A percentile compares a stretch with the other conserved stretches of the same genome.
Evolutionary conservation across 257 asterid genomes (phyloP).

Genomic region (Solanum etuberosum): DNA sequence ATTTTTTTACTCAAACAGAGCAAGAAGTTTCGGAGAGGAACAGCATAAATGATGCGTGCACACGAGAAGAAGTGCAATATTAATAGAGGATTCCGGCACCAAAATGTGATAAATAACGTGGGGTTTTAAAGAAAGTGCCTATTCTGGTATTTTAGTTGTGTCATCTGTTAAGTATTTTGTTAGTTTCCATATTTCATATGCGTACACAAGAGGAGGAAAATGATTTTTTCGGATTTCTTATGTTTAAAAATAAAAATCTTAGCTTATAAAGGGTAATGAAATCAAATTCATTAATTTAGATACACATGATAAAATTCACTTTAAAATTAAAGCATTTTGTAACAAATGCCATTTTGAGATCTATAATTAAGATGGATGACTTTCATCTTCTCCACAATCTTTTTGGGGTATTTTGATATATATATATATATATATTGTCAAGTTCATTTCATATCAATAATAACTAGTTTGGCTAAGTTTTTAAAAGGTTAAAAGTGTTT

Average conservation of each 20-base stretch:
- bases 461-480: too few species aligned
- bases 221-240: background rate
- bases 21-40: background rate
- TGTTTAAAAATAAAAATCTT: too few species aligned
- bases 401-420: too few species aligned
- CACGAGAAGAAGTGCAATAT: background rate
- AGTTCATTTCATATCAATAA: too few species aligned
- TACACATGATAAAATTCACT: background rate
- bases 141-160: background rate
- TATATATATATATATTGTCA: too few species aligned
- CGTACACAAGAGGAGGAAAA: background rate
- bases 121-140: background rate
- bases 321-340: background rate
- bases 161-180: background rate
- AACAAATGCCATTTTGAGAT: too few species aligned
- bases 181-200: background rate
- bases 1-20: background rate
- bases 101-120: background rate
- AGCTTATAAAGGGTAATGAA: background rate
- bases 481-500: background rate
- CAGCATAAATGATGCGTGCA: background rate
- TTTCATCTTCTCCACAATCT: too few species aligned
- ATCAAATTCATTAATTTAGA: background rate
- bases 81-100: background rate
- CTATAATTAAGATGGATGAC: too few species aligned